Evolutionary conservation across 495 filamentous ascomycete genomes (phyloP), one percentile per base, ranked within the genome.

Genomic region (Hyaloscypha finlandica): DNA sequence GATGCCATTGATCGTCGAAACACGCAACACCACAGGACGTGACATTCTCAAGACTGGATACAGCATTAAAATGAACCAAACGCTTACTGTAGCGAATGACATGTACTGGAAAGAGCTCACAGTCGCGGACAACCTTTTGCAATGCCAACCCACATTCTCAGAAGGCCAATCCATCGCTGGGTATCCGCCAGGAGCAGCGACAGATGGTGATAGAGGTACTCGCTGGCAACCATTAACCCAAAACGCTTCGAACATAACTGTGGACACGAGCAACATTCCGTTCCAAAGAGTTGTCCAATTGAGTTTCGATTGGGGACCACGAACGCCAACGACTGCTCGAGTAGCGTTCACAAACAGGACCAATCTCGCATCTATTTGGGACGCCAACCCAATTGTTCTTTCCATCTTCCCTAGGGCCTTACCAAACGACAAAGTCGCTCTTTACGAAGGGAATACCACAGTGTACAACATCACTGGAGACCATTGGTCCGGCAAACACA

Each of bases 191-290:
- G 80, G 89, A 37, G 81, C 84, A 0, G 88, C 86, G 0, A 84
- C 89, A 25, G 90, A 93, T 69, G 90, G 90, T 56, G 84, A 86
- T 2, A 78, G 82, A 0, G 84, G 83, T 42, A 93, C 90, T 0
- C 83, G 83, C 58, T 93, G 90, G 90, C 89, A 91, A 70, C 89
- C 90, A 0, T 72, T 75, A 1, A 73, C 76, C 25, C 25, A 25
- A 25, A 72, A 74, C 0, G 80, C 81, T 0, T 62, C 84, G 5
- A 79, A 79, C 3, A 65, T 92, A 11, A 76, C 79, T 9, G 79
- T 86, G 4, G 73, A 80, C 5, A 74, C 84, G 4, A 68, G 73
- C 8, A 31, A 32, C 3, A 52, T 64, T 6, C 68, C 68, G 8
- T 76, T 75, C 31, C 67, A 78, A 48, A 73, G 75, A n/a, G 77